These are phyloP conservation scores for Acorus calamus DNA, from an alignment of 106 monocot species.

Conservation along the genomic window DNA sequence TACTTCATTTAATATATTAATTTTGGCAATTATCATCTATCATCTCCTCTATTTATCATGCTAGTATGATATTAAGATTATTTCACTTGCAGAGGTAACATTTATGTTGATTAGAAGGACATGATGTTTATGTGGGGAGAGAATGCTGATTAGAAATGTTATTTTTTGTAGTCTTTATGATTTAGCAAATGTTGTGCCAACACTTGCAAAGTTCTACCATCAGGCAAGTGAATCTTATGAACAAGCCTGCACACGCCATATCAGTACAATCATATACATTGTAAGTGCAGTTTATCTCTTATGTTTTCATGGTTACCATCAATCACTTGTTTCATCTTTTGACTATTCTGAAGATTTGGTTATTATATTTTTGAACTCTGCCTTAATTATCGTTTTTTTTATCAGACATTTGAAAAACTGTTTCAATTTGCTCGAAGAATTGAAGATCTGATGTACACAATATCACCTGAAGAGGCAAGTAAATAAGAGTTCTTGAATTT, in stretches of 20 bases:
- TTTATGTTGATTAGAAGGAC: too few species aligned
- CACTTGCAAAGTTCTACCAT: constrained; percentile 94
- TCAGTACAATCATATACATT: constrained; percentile 63
- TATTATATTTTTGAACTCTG: neutral
- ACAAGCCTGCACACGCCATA: constrained; percentile 86
- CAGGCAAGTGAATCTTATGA: constrained; percentile 97
- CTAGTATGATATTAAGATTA: too few species aligned
- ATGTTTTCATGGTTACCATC: neutral
- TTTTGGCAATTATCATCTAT: neutral
- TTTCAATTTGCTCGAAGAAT: constrained; percentile 80
- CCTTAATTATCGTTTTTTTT: neutral
- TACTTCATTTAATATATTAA: neutral
- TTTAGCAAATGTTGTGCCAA: constrained; percentile 89
- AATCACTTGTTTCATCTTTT: too few species aligned
- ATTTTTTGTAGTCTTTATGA: constrained; percentile 86
- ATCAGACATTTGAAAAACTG: constrained; percentile 95
- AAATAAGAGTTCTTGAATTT: constrained; percentile 4
- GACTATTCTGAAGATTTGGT: neutral
- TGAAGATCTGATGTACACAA: constrained; percentile 78
- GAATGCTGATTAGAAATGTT: constrained; percentile 4
- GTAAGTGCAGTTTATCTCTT: constrained; percentile 34
- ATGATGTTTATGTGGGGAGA: too few species aligned
- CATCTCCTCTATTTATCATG: neutral
- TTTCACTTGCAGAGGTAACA: too few species aligned
- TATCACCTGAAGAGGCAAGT: constrained; percentile 84